Conservation (phyloP, 1,284 basidiomycete species). For the Cryptococcus jaspeensis region DNA sequence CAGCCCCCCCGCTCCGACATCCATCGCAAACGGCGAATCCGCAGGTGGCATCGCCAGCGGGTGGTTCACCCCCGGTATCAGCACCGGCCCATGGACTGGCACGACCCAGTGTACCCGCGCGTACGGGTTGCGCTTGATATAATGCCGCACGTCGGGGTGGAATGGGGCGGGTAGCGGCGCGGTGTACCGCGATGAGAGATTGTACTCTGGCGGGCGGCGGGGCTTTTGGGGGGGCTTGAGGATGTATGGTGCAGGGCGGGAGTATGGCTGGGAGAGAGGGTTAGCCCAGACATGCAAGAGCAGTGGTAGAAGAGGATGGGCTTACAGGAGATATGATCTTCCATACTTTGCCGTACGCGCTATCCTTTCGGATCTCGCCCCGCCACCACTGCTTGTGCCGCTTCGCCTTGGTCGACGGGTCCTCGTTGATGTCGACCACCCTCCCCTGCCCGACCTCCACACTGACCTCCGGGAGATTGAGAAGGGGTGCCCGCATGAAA, state of each 20-base stretch:
- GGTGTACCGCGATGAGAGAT: background rate
- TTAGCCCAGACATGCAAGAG: background rate
- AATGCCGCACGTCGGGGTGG: conserved; percentile 29
- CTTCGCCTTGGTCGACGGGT: conserved; percentile 11
- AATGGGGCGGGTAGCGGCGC: conserved; percentile 11
- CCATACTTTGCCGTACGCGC: conserved; percentile 25
- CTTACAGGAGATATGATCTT: conserved; percentile 18
- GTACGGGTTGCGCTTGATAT: conserved; percentile 14
- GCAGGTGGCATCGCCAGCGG: background rate
- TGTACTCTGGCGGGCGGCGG: conserved; percentile 10
- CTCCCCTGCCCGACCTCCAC: background rate
- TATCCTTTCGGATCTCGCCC: conserved; percentile 14
- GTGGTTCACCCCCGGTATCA: conserved; percentile 15
- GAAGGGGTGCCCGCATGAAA: background rate
- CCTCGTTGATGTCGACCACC: conserved; percentile 10
- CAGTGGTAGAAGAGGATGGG: background rate
- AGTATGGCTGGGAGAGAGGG: conserved; percentile 13
- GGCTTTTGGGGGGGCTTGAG: background rate
- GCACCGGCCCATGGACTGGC: conserved; percentile 39
- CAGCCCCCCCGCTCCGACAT: no score
- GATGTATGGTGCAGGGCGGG: conserved; percentile 11
- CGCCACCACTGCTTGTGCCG: conserved; percentile 33
- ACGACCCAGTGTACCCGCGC: conserved; percentile 39
- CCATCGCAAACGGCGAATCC: no score
- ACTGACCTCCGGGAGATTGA: background rate